phyloP scores from a whole-genome alignment of 371 early-diverging fungal genomes.

The Mortierella polycephala region DNA sequence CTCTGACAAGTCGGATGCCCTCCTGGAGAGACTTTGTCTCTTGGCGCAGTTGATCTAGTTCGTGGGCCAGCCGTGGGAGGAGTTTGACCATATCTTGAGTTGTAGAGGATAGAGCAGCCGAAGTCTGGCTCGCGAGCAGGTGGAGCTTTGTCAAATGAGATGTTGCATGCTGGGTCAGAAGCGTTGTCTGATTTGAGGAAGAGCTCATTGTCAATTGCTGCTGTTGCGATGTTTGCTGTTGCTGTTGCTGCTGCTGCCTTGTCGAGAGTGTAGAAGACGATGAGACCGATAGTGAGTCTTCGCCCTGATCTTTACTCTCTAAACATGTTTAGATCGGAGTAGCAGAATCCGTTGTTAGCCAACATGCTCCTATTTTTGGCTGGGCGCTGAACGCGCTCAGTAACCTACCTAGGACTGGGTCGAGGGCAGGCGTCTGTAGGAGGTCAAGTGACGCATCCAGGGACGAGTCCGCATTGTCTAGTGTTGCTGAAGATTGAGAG shows the following conservation, averaged over 20 bases:
- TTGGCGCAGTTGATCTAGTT: slow-evolving; percentile 69
- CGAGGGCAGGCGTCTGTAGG: slow-evolving; percentile 41
- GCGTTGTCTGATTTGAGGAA: slow-evolving; percentile 41
- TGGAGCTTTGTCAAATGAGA: slow-evolving; percentile 52
- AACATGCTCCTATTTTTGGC: background rate
- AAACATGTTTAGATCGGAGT: background rate
- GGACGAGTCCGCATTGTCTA: slow-evolving; percentile 26
- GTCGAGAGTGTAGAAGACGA: slow-evolving; percentile 1
- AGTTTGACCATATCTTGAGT: slow-evolving; percentile 70
- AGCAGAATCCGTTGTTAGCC: background rate
- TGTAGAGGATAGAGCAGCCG: slow-evolving; percentile 54
- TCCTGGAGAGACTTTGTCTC: slow-evolving; percentile 64
- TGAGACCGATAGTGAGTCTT: slow-evolving; percentile 4
- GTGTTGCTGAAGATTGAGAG: slow-evolving; percentile 11
- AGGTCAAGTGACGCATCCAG: slow-evolving; percentile 41
- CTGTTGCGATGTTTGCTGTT: background rate
- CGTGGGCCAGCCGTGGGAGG: slow-evolving; percentile 75
- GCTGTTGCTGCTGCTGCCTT: slow-evolving; percentile 12
- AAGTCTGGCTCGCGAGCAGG: slow-evolving; percentile 38
- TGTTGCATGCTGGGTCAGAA: slow-evolving; percentile 47
- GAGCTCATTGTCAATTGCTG: slow-evolving; percentile 1
- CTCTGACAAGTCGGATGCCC: slow-evolving; percentile 60
- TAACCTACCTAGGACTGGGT: slow-evolving; percentile 43
- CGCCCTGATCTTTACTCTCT: slow-evolving; percentile 13
- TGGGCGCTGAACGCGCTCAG: background rate